Evolutionary conservation across 75 land plant genomes (phyloP), one percentile per base, ranked within the genome.

Genomic region (Larix kaempferi): DNA sequence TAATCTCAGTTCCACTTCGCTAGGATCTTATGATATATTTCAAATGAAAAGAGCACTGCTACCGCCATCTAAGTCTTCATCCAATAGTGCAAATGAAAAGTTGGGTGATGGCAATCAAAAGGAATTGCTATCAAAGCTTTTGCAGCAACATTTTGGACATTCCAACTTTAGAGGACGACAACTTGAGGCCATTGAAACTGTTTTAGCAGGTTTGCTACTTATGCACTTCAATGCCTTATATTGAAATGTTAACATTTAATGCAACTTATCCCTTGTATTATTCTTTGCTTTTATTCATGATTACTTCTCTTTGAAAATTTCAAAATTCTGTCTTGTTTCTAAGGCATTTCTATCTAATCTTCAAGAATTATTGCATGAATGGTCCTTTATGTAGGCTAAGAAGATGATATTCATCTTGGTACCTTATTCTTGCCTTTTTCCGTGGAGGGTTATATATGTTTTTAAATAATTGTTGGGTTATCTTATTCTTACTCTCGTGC

Each of bases 141-240:
- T 95, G 78, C 89, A 87, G 58, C 86, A 87, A 77, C 84, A 93
- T 84, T 95, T 95, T 75, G 95, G 95, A 44, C 81, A 95, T 79
- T 75, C 93, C 10, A 79, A 83, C 39, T 95, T 95, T 66, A 79
- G 95, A 44, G 98, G 95, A 54, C 84, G 77, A 80, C 98, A 95
- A 77, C 78, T 95, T 55, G 93, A 91, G 74, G 95, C 95, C 71
- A 95, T 95, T 75, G 79, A 93, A 77, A 82, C 98, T 76, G 90
- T 91, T 80, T 74, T 95, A 74, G 81, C 93, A 84, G 98, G 98
- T 95, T 59, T 26, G 0, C 26, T 19, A 5, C 44, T 62, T 57
- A 23, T 23, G 37, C 49, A 67, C 22, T 67, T 67, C 22, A 21
- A n/a, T 67, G 49, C 22, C 37, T 67, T 39, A 21, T 19, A 39